Evolutionary conservation across 192 early-diverging fungal species (phyloP).

Genomic region (Geosiphon pyriformis): DNA sequence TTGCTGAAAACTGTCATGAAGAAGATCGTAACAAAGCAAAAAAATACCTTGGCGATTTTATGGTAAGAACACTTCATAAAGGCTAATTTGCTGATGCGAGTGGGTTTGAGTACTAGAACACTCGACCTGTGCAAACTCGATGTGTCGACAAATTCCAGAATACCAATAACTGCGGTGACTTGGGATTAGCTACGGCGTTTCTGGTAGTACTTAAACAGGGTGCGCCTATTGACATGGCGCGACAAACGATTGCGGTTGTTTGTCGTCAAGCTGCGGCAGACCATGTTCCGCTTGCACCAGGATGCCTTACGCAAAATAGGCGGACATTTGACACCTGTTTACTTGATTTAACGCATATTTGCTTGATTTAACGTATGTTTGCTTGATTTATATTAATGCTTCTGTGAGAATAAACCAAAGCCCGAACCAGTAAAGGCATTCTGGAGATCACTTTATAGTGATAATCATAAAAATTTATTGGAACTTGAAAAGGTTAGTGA

Average conservation of each 20-base stretch:
- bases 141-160: constrained; percentile 11
- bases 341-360: not conserved
- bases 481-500: constrained; percentile 11
- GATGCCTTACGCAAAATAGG: constrained; percentile 3
- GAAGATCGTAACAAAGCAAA: not conserved
- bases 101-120: constrained; percentile 14
- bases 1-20: not conserved
- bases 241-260: constrained; percentile 3
- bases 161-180: constrained; percentile 16
- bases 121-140: not conserved
- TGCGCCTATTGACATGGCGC: constrained; percentile 5
- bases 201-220: constrained; percentile 1
- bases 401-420: constrained; percentile 1
- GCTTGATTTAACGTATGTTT: not conserved
- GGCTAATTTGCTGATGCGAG: not conserved
- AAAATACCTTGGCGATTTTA: not conserved
- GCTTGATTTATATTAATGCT: not conserved
- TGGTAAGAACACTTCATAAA: constrained; percentile 5
- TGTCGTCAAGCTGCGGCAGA: constrained; percentile 9
- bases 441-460: not conserved
- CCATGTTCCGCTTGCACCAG: constrained; percentile 7
- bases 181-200: constrained; percentile 7
- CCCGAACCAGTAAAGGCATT: not conserved
- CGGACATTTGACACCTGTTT: not conserved
- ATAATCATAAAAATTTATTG: not conserved